A percentile compares a stretch with the other conserved stretches of the same genome.
Evolutionary conservation across 1,284 basidiomycete genomes (phyloP).

Genomic region (Ustilago hordei): DNA sequence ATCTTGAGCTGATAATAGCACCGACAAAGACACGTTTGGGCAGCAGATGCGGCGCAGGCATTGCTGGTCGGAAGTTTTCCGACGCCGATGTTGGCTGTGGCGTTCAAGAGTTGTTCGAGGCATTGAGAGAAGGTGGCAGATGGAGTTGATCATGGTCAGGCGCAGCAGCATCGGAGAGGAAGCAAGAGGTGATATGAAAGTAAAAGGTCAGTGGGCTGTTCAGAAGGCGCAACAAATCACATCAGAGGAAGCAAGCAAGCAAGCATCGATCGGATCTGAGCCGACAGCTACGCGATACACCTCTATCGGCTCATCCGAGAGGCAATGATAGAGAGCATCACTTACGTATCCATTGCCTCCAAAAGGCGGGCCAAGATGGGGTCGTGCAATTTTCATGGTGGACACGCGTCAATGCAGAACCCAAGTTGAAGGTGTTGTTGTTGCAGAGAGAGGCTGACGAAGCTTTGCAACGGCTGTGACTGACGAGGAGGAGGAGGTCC

Average conservation of each 20-base stretch:
- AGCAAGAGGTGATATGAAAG: not conserved
- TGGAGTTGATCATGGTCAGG: not conserved
- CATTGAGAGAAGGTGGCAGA: not conserved
- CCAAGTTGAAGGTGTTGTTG: not conserved
- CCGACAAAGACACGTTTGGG: constrained; percentile 62
- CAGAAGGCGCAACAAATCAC: not conserved
- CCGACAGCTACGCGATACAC: not conserved
- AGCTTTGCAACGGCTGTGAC: constrained; percentile 4
- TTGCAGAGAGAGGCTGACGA: not conserved
- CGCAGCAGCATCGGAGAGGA: not conserved
- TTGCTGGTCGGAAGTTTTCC: constrained; percentile 54
- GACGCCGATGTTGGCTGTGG: constrained; percentile 46
- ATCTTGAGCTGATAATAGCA: constrained; percentile 55
- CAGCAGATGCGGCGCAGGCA: constrained; percentile 53
- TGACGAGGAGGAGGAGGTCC: not conserved
- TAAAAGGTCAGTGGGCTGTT: not conserved
- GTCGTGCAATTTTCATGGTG: constrained; percentile 41
- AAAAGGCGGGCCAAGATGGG: constrained; percentile 29
- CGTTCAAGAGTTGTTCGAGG: not conserved
- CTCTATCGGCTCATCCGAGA: not conserved
- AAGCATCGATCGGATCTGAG: not conserved
- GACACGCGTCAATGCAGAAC: not conserved
- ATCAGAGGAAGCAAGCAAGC: not conserved
- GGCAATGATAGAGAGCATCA: constrained; percentile 4
- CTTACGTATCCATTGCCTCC: constrained; percentile 43